A percentile compares a stretch with the other conserved stretches of the same genome.
These are phyloP conservation scores for Glycyrrhiza uralensis DNA, from an alignment of 306 rosid genomes.

Conservation along the genomic window DNA sequence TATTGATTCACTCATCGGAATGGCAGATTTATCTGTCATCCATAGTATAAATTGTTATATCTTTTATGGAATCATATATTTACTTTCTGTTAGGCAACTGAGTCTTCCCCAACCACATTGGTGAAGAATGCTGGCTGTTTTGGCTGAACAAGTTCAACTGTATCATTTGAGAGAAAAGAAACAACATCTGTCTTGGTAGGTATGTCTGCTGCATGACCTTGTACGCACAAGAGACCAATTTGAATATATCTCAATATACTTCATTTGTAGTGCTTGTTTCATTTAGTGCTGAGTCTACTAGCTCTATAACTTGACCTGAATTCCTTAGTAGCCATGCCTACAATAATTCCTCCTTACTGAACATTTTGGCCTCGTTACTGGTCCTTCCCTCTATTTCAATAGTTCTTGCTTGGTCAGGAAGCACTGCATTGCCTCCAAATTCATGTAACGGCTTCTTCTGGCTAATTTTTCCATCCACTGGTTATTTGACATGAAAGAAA, in stretches of 20 bases:
- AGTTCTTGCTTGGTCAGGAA: not conserved
- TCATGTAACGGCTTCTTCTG: not conserved
- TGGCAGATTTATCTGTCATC: not conserved
- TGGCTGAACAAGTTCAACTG: not conserved
- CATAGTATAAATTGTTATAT: not conserved
- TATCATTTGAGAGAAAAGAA: slow-evolving; percentile 19
- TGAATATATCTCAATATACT: slow-evolving; percentile 31
- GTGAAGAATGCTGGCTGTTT: not conserved
- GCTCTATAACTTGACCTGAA: slow-evolving; percentile 25
- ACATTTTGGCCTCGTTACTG: too few species aligned
- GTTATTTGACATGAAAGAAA: slow-evolving; percentile 7
- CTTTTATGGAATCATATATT: not conserved
- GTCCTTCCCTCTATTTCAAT: not conserved
- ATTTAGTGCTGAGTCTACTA: slow-evolving; percentile 16
- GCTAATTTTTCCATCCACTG: not conserved
- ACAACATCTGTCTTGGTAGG: slow-evolving; percentile 24
- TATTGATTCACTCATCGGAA: not conserved
- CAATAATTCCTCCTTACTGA: too few species aligned
- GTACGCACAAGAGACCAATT: slow-evolving; percentile 33
- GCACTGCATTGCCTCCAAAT: not conserved
- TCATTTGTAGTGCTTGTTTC: not conserved
- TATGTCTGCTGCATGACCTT: slow-evolving; percentile 30
- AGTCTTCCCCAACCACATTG: not conserved
- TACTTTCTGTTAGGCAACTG: not conserved
- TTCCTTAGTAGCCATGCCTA: slow-evolving; percentile 40